Conservation (phyloP, 768 basidiomycete species). For the Termitomyces eurrhizus region DNA sequence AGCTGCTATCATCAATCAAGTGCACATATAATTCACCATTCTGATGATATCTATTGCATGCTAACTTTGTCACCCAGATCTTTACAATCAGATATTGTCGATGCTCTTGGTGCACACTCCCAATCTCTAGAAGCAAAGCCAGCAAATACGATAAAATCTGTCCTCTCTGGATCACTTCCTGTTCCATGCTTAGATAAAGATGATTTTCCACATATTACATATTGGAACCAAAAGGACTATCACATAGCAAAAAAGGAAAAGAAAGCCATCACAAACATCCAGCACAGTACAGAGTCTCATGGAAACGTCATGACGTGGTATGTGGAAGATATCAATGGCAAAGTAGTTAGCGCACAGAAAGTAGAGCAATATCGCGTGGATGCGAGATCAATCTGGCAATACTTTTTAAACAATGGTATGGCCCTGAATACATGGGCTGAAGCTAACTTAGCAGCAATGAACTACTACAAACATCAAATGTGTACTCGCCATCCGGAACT, state of each 20-base stretch:
- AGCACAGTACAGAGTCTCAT: not conserved
- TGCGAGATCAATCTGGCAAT: not conserved
- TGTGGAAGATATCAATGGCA: conserved; percentile 2
- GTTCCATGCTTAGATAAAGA: not conserved
- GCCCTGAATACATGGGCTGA: conserved; percentile 1
- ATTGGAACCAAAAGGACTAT: not conserved
- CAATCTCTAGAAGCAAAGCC: not conserved
- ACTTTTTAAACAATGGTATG: not conserved
- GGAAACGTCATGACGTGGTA: conserved; percentile 6
- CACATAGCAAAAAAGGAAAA: not conserved
- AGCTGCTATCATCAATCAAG: not conserved
- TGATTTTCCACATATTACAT: not conserved
- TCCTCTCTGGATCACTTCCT: not conserved
- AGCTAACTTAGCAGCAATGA: not conserved
- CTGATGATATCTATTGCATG: not conserved
- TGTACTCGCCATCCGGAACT: conserved; percentile 2
- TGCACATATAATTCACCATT: not conserved
- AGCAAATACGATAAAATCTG: not conserved
- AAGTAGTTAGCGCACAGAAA: not conserved
- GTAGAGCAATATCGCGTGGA: not conserved
- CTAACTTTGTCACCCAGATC: not conserved
- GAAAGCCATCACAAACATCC: not conserved
- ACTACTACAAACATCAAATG: conserved; percentile 10
- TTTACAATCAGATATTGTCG: not conserved
- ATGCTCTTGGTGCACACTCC: not conserved